phyloP scores from a whole-genome alignment of 2,329 filamentous ascomycete genomes.

The Aspergillus ibericus region DNA sequence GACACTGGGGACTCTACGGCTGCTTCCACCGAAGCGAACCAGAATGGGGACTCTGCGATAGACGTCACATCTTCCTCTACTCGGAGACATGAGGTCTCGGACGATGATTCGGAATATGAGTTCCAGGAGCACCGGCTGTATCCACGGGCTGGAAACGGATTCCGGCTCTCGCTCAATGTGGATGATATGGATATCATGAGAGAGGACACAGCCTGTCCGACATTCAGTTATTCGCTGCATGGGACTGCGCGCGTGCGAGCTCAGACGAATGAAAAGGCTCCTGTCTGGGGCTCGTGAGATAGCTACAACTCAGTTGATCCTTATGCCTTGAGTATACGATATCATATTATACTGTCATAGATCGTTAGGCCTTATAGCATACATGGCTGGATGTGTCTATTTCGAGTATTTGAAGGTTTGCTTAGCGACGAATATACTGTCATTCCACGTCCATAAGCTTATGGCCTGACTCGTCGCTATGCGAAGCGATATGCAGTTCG shows the following conservation, averaged over 20 bases:
- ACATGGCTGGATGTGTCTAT: neutral
- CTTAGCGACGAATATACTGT: neutral
- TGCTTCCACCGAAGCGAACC: neutral
- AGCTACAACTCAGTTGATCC: neutral
- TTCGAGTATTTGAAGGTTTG: neutral
- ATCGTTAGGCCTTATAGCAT: neutral
- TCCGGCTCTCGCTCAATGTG: conserved; percentile 57
- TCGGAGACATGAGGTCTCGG: conserved; percentile 26
- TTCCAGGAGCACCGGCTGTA: conserved; percentile 62
- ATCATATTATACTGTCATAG: neutral
- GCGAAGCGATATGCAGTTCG: conserved; percentile 5
- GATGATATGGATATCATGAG: conserved; percentile 63
- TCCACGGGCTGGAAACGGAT: conserved; percentile 62
- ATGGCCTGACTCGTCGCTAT: neutral
- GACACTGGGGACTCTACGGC: neutral
- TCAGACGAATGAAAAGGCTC: conserved; percentile 14
- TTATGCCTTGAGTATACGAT: neutral
- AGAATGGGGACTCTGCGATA: neutral
- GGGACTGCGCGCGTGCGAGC: conserved; percentile 21
- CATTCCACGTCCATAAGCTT: neutral
- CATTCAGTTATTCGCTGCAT: conserved; percentile 55
- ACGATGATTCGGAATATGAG: conserved; percentile 41
- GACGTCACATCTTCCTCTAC: conserved; percentile 1
- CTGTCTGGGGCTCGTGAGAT: conserved; percentile 9
- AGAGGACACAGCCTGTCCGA: conserved; percentile 57